These are phyloP conservation scores for Sporothrix schenckii DNA, from an alignment of 2,329 filamentous ascomycete species.

Conservation along the genomic window DNA sequence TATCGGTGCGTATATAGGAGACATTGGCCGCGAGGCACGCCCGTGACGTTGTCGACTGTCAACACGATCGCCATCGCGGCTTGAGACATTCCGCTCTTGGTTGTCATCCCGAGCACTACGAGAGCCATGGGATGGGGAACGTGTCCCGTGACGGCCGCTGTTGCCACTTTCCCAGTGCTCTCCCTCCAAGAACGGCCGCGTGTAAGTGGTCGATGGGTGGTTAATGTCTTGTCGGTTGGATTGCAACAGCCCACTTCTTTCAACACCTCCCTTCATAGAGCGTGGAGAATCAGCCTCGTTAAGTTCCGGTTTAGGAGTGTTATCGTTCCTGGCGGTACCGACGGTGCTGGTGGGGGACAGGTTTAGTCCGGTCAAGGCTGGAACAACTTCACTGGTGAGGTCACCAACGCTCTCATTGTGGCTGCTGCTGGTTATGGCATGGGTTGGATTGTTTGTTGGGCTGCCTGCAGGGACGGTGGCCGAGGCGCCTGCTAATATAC, in stretches of 20 bases:
- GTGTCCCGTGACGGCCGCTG: neutral
- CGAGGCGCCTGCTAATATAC: neutral
- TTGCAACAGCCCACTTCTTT: neutral
- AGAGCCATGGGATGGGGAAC: neutral
- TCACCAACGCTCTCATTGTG: neutral
- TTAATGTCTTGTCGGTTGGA: neutral
- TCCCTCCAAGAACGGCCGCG: neutral
- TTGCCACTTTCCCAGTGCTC: neutral
- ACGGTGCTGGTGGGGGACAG: neutral
- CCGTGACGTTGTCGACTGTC: neutral
- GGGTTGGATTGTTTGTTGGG: no score
- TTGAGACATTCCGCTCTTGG: neutral
- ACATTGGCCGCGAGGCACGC: neutral
- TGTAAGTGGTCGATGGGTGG: neutral
- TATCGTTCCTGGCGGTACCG: neutral
- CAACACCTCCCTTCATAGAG: neutral
- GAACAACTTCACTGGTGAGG: neutral
- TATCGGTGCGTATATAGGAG: neutral
- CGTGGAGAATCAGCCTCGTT: neutral
- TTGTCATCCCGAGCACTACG: neutral
- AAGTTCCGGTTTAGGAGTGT: neutral
- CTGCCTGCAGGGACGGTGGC: neutral
- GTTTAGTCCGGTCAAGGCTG: neutral
- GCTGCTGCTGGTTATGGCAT: neutral
- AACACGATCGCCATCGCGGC: neutral